Percentiles rank a stretch among this genome's conserved stretches.
Conservation (phyloP, 768 basidiomycete species). For the Suillus bovinus region DNA sequence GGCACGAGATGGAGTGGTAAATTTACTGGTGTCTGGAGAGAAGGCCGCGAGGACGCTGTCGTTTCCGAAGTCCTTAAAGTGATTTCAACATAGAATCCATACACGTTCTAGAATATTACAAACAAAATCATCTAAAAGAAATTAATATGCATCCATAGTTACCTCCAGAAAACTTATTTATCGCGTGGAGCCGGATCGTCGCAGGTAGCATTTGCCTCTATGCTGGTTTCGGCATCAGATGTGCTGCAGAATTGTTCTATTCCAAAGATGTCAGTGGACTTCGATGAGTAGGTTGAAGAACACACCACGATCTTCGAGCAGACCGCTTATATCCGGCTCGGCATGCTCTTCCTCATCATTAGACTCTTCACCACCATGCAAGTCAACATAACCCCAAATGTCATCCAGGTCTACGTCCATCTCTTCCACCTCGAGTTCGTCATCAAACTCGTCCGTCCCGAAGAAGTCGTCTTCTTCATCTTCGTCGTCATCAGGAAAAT, state of each 20-base stretch:
- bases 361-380: conserved; percentile 29
- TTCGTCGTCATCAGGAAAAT: conserved; percentile 52
- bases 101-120: conserved; percentile 5
- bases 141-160: conserved; percentile 3
- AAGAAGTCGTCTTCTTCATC: conserved; percentile 44
- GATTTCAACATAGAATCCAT: conserved; percentile 13
- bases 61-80: conserved; percentile 21
- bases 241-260: background rate
- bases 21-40: conserved; percentile 45
- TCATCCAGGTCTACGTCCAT: conserved; percentile 37
- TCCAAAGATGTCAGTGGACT: background rate
- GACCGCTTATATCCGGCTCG: conserved; percentile 22
- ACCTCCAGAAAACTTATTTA: conserved; percentile 10
- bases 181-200: background rate
- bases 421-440: conserved; percentile 39
- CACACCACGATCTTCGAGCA: conserved; percentile 15
- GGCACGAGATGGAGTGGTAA: conserved; percentile 79
- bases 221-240: background rate
- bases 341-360: conserved; percentile 38
- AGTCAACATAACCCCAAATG: conserved; percentile 15
- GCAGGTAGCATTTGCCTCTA: background rate
- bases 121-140: conserved; percentile 8
- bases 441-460: conserved; percentile 40
- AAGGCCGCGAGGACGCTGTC: conserved; percentile 20
- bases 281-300: background rate